Evolutionary conservation across 768 basidiomycete species (phyloP), one percentile per base, ranked within the genome.

Genomic region (Harrya chromipes): DNA sequence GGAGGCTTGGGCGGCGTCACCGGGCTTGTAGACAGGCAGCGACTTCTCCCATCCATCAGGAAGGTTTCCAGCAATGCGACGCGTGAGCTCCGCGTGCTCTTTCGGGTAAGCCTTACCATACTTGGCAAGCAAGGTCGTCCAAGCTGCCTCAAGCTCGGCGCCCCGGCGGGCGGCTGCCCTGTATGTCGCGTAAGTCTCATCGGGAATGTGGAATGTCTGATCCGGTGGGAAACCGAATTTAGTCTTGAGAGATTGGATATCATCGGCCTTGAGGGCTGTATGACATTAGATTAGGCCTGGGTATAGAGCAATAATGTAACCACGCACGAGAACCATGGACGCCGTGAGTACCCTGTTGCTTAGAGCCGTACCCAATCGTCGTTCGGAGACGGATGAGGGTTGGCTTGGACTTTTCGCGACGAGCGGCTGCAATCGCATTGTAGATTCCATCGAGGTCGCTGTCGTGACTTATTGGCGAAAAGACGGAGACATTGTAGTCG

Each of bases 321-420:
- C 21, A 83, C 91, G 64, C 64, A 94, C 90, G 92, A 70, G 92
- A 68, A 58, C 94, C 94, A 70, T 97, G 94, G 54, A 97, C 91
- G 59, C 90, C 90, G 63, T 95, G 92, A 9, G 92, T 93, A 54
- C 94, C 94, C 69, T 92, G 87, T 65, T 84, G 80, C 74, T 89
- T 90, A 29, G 94, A 97, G 53, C 94, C 94, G 65, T 79, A 97
- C 35, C 94, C 94, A 54, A 97, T 97, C 39, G 87, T 97, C 46
- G 94, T 97, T 61, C 77, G 82, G 48, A 95, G 73, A 52, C 83
- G 78, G 69, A 97, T 89, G 58, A 97, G 76, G 33, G 92, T 90
- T 23, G 94, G 94, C 74, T 92, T 93, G 69, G 59, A 76, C 67
- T 78, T 87, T 64, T 85, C 85, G 66, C 77, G 72, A 61, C 85